phyloP scores from a whole-genome alignment of 2,329 filamentous ascomycete genomes.

The Pyrenochaeta sp. region DNA sequence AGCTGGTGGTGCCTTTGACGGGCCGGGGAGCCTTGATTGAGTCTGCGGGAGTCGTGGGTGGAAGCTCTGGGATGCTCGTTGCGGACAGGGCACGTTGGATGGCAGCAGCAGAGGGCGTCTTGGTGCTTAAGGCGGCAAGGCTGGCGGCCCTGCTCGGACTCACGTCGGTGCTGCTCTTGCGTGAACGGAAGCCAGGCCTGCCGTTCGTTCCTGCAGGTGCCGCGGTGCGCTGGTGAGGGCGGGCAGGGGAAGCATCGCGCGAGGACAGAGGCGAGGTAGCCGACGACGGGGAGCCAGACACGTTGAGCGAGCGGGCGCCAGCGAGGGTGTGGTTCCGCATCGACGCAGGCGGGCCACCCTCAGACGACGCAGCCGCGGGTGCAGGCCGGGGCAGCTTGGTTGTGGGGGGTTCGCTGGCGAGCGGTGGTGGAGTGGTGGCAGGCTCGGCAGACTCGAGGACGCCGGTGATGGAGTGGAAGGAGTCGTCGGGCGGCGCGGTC shows the following conservation, averaged over 20 bases:
- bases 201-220: conserved; percentile 23
- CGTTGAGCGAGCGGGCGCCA: conserved; percentile 36
- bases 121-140: conserved; percentile 46
- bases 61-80: conserved; percentile 70
- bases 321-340: conserved; percentile 36
- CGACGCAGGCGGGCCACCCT: conserved; percentile 19
- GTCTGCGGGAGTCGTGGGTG: conserved; percentile 65
- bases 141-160: conserved; percentile 50
- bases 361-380: conserved; percentile 20
- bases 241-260: conserved; percentile 56
- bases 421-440: conserved; percentile 13
- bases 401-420: conserved; percentile 18
- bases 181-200: conserved; percentile 45
- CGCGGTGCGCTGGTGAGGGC: conserved; percentile 38
- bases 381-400: conserved; percentile 15
- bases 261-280: conserved; percentile 55
- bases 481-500: conserved; percentile 29
- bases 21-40: conserved; percentile 68
- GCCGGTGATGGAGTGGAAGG: conserved; percentile 48
- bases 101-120: conserved; percentile 66
- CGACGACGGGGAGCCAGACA: conserved; percentile 47
- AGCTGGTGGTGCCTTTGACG: conserved; percentile 66
- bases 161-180: conserved; percentile 55
- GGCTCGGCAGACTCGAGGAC: conserved; percentile 49
- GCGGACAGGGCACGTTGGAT: conserved; percentile 73